These are phyloP conservation scores for Mycena olivaceomarginata DNA, from an alignment of 768 basidiomycete genomes.

Conservation along the genomic window DNA sequence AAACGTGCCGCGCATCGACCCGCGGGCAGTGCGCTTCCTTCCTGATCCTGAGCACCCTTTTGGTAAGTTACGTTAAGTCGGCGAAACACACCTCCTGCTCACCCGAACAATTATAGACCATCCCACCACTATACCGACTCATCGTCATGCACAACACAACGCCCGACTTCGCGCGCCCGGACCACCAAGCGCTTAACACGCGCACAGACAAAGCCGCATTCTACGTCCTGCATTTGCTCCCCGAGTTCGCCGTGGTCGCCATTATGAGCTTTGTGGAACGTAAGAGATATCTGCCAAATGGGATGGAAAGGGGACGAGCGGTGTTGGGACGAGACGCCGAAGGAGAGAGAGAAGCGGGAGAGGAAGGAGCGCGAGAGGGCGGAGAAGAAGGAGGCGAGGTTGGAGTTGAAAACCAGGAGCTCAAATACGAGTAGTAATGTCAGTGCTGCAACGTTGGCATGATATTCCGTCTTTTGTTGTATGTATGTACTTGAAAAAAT, in stretches of 20 bases:
- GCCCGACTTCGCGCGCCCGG: slow-evolving; percentile 46
- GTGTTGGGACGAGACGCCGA: slow-evolving; percentile 49
- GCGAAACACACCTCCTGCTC: not conserved
- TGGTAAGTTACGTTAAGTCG: slow-evolving; percentile 39
- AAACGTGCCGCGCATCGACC: slow-evolving; percentile 48
- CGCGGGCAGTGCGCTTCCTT: slow-evolving; percentile 45
- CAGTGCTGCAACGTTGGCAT: not conserved
- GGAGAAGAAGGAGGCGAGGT: slow-evolving; percentile 2
- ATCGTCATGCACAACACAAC: slow-evolving; percentile 54
- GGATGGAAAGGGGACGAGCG: slow-evolving; percentile 49
- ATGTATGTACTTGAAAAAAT: not conserved
- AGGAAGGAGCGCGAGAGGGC: slow-evolving; percentile 34
- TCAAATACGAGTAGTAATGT: not conserved
- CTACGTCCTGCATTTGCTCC: slow-evolving; percentile 58
- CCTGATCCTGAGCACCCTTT: slow-evolving; percentile 45
- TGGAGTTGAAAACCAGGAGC: slow-evolving; percentile 7
- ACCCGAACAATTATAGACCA: slow-evolving; percentile 30
- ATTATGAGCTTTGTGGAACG: slow-evolving; percentile 48
- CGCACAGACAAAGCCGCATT: slow-evolving; percentile 52
- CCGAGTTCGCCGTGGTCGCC: slow-evolving; percentile 54
- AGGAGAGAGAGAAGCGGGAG: slow-evolving; percentile 47
- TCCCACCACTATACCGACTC: slow-evolving; percentile 57
- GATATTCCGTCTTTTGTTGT: not conserved
- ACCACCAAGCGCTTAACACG: slow-evolving; percentile 52
- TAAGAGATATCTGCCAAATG: slow-evolving; percentile 52